Evolutionary conservation across 805 yeast species (phyloP), one percentile per base, ranked within the genome.

Genomic region (Cyberlindnera meyerae): DNA sequence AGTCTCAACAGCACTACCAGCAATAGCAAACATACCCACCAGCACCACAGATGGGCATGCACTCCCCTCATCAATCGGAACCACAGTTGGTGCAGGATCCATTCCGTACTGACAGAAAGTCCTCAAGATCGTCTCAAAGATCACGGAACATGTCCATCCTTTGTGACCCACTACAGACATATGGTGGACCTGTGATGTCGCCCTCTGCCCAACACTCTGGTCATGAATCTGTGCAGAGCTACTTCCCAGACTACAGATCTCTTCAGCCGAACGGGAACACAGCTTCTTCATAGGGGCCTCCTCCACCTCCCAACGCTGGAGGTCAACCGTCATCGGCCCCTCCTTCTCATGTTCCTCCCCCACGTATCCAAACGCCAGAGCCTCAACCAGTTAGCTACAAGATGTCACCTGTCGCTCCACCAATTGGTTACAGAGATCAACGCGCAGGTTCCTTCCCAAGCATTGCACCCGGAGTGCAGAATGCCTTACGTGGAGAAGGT

Each of bases 81-180:
- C 40, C 34, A 8, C 52, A 47, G 30, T 32, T 43, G 4, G 48
- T 49, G 1, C 50, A 44, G n/a, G 52, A 54, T 29, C 54, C 55
- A 6, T 53, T 52, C 40, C 40, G 34, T 6, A 29, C 42, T 13
- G 53, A 52, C 14, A 22, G 56, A 15, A 48, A 44, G 33, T 40
- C 50, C 2, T 46, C 55, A 6, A 29, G 47, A 8, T 39, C 49
- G 7, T 45, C 55, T 1, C 36, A 49, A 8, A 45, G 48, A 36
- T 34, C 52, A 8, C 43, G 60, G 38, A 43, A 48, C 20, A 40
- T 52, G 51, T 54, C 58, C 4, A 35, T 55, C 8, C 21, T 53
- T 3, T 52, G 46, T 36, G 59, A 54, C 34, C 59, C 59, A 6
- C 38, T 54, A 11, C 57, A 52, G 24, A 44, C 52, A 13, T 36